A percentile compares a stretch with the other conserved stretches of the same genome.
Conservation (phyloP, 225 moss, liverwort and hornwort genomes). For the Physcomitrellopsis africana region DNA sequence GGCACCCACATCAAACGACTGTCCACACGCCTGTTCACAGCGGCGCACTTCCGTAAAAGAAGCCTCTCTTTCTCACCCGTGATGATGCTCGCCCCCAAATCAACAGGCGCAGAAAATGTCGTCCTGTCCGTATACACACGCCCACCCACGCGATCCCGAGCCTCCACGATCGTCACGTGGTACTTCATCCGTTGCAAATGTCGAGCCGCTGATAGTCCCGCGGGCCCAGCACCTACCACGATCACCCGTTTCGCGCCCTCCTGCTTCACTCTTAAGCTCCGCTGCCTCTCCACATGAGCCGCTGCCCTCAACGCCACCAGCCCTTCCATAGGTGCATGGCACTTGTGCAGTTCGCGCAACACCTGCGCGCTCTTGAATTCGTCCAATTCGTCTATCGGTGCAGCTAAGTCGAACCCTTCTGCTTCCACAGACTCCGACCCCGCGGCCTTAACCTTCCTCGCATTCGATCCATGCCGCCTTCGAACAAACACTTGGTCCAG, state of each 20-base stretch:
- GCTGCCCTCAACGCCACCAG: constrained; percentile 51
- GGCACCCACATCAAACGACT: no score
- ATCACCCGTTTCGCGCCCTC: constrained; percentile 54
- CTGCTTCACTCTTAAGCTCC: constrained; percentile 37
- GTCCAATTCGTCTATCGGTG: constrained; percentile 54
- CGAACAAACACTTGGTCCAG: constrained; percentile 58
- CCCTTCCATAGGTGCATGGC: constrained; percentile 45
- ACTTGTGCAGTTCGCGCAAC: constrained; percentile 60
- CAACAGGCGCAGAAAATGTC: constrained; percentile 69
- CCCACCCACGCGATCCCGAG: constrained; percentile 66
- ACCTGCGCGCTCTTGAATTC: constrained; percentile 75
- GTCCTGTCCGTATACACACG: constrained; percentile 66
- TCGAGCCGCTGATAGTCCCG: constrained; percentile 66
- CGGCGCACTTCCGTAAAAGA: no score
- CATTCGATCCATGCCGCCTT: constrained; percentile 29
- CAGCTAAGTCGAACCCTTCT: constrained; percentile 3
- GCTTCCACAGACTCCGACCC: constrained; percentile 19
- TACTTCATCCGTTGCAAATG: constrained; percentile 61
- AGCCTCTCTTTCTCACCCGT: constrained; percentile 38
- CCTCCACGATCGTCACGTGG: constrained; percentile 58
- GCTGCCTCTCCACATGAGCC: constrained; percentile 44
- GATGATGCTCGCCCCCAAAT: constrained; percentile 74
- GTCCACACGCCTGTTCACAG: no score
- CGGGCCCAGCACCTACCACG: constrained; percentile 68
- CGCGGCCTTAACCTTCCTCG: constrained; percentile 15